phyloP scores from a whole-genome alignment of 495 filamentous ascomycete genomes.

The Annulohypoxylon nitens region DNA sequence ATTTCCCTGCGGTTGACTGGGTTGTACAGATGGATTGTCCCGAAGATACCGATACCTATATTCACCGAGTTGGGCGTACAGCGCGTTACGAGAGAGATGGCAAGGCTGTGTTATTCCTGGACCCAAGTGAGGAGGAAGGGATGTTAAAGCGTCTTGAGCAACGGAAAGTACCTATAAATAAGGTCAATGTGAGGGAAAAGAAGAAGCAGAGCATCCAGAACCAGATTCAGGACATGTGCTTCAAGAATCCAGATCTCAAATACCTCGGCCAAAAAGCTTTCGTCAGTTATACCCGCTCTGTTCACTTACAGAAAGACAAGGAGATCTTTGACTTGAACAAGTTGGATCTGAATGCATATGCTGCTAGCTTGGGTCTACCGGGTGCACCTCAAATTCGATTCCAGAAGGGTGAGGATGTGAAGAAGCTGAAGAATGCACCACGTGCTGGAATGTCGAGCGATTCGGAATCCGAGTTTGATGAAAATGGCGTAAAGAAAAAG shows the following conservation, averaged over 20 bases:
- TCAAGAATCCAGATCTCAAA: conserved; percentile 93
- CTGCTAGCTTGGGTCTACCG: conserved; percentile 85
- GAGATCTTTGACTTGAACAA: conserved; percentile 86
- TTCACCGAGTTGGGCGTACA: conserved; percentile 94
- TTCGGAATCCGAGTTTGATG: conserved; percentile 60
- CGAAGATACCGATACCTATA: conserved; percentile 97
- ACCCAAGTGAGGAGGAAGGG: conserved; percentile 89
- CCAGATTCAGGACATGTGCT: conserved; percentile 91
- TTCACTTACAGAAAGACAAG: conserved; percentile 92
- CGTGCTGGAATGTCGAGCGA: conserved; percentile 69
- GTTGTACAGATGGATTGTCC: conserved; percentile 95
- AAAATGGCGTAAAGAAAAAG: conserved; percentile 65
- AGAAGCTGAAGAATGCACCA: conserved; percentile 87
- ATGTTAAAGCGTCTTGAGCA: conserved; percentile 85
- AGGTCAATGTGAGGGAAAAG: conserved; percentile 85
- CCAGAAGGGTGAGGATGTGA: conserved; percentile 86
- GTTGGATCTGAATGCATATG: conserved; percentile 86
- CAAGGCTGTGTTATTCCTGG: conserved; percentile 89
- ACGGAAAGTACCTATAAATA: conserved; percentile 87
- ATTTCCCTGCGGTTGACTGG: conserved; percentile 98
- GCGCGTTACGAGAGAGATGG: conserved; percentile 92
- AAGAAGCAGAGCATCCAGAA: conserved; percentile 88
- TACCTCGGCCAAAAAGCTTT: conserved; percentile 98
- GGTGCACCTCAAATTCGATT: conserved; percentile 93
- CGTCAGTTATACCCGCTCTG: conserved; percentile 82